Evolutionary conservation across 208 protist species (phyloP), one percentile per base, ranked within the genome.

Genomic region (Leishmania amazonensis): DNA sequence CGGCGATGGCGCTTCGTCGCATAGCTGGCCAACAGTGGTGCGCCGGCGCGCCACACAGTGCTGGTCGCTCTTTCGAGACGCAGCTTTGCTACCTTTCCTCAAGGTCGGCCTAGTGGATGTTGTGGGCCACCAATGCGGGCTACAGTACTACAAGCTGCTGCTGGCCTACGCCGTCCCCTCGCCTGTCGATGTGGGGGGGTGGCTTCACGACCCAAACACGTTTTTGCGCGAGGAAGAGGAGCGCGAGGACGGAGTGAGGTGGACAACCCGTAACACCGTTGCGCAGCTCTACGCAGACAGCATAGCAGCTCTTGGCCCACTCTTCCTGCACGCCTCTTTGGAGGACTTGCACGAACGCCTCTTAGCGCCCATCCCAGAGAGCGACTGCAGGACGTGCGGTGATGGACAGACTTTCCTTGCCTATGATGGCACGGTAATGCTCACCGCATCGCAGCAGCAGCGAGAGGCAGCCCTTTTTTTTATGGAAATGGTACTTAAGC

Each of bases 221-320:
- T 95, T 93, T 76, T 60, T 96, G 57, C 78, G 80, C 2, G 73
- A 88, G 35, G 93, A 96, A 76, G 91, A 88, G 40, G 93, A 94
- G 72, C 84, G 85, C 40, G 87, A 90, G 65, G 88, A 92, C 57
- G 85, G 88, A 19, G 60, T 93, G 5, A 53, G 85, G 28, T 85
- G 88, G 80, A 82, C 87, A 2, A 57, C 80, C 17, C 93, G 93
- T 4, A 86, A 94, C 76, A 79, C 78, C 0, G 91, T 89, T 5
- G 88, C 85, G 15, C 45, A 79, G 57, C 76, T 87, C 53, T 87
- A 87, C 76, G 65, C 57, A 54, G 64, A 87, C 15, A 80, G 81
- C 81, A 83, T 86, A 49, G 38, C 67, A 9, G 42, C 76, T n/a
- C 67, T 94, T 45, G 91, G 91, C 13, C 80, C 83, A 17, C 65